These are phyloP conservation scores for Aureobasidium sp. DNA, from an alignment of 2,329 filamentous ascomycete genomes.

Conservation along the genomic window DNA sequence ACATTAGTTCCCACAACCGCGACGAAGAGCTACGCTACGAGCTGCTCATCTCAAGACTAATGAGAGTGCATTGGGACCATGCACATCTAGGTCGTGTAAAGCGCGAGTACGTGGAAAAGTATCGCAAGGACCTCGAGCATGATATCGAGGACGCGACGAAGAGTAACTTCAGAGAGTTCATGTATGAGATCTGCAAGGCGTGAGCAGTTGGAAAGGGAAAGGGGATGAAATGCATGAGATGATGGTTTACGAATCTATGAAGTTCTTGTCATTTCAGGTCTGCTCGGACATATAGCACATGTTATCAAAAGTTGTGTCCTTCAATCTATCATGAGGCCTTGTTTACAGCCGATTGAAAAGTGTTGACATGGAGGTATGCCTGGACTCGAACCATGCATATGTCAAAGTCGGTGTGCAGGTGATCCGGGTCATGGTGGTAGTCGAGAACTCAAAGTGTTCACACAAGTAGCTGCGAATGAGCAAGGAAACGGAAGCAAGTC, in stretches of 20 bases:
- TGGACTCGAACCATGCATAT: background rate
- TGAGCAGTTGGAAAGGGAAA: background rate
- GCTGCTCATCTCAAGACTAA: constrained; percentile 76
- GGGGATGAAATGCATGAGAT: background rate
- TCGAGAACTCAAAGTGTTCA: background rate
- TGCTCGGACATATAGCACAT: background rate
- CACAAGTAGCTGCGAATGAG: background rate
- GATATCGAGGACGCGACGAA: constrained; percentile 70
- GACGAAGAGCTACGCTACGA: constrained; percentile 60
- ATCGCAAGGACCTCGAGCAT: constrained; percentile 64
- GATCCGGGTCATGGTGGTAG: background rate
- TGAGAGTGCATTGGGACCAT: constrained; percentile 88
- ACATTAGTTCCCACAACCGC: constrained; percentile 34
- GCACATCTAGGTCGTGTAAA: constrained; percentile 73
- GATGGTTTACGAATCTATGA: background rate
- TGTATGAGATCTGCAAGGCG: constrained; percentile 23
- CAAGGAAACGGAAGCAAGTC: background rate
- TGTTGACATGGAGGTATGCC: background rate
- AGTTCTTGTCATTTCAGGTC: background rate
- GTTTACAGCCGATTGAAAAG: background rate
- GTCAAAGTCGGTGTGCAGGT: background rate
- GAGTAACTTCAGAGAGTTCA: constrained; percentile 49
- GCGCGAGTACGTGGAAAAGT: constrained; percentile 69
- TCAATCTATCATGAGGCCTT: background rate
- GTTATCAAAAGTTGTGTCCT: background rate